These are phyloP conservation scores for Ceratobasidium sp. DNA, from an alignment of 1,284 basidiomycete genomes.

Conservation along the genomic window DNA sequence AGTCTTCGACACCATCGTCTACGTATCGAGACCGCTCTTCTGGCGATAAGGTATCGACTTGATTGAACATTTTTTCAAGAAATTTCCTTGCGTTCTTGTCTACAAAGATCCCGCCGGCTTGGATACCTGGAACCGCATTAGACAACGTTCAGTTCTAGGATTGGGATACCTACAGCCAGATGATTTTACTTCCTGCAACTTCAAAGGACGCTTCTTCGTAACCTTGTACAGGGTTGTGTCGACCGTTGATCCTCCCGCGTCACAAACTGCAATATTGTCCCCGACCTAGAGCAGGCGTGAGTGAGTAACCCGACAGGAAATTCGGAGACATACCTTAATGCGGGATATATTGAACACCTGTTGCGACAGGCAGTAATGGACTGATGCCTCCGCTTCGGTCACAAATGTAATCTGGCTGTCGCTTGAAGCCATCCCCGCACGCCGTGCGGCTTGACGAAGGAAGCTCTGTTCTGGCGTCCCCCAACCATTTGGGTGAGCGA, in stretches of 20 bases:
- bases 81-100: background rate
- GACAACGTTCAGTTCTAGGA: too few species aligned
- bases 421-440: background rate
- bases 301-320: background rate
- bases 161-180: slow-evolving; percentile 6
- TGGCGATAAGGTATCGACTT: too few species aligned
- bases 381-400: slow-evolving; percentile 23
- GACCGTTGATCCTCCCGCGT: slow-evolving; percentile 7
- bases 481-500: slow-evolving; percentile 38
- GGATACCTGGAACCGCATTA: slow-evolving; percentile 1
- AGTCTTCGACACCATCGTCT: background rate
- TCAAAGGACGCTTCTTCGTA: background rate
- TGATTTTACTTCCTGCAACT: background rate
- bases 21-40: background rate
- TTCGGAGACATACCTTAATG: too few species aligned
- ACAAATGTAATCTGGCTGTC: slow-evolving; percentile 10
- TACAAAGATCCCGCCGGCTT: slow-evolving; percentile 28
- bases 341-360: too few species aligned
- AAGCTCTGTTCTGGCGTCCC: slow-evolving; percentile 6
- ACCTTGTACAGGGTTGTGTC: slow-evolving; percentile 11
- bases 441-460: background rate
- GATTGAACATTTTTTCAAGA: background rate
- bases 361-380: slow-evolving; percentile 11
- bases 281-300: background rate
- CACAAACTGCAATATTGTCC: background rate